Conservation (phyloP, 495 filamentous ascomycete species). For the Sphaerosporella brunnea region DNA sequence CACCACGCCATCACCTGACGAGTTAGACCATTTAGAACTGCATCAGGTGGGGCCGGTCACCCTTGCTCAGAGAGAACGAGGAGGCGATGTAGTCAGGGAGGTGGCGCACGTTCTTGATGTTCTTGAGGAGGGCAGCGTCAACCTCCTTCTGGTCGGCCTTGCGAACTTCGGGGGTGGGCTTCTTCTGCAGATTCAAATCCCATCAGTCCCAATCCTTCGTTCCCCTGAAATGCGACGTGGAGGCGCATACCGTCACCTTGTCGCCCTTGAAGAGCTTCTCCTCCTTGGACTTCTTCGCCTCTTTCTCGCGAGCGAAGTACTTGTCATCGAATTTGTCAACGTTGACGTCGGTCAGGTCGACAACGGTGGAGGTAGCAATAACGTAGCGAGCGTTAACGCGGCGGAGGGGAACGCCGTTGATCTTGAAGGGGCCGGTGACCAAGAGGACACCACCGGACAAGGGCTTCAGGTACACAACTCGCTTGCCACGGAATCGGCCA, state of each 20-base stretch:
- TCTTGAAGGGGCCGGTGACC: slow-evolving; percentile 98
- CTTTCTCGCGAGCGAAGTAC: slow-evolving; percentile 94
- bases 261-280: slow-evolving; percentile 99
- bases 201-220: not conserved
- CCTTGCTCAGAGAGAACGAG: slow-evolving; percentile 90
- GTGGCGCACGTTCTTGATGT: slow-evolving; percentile 87
- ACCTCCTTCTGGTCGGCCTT: slow-evolving; percentile 93
- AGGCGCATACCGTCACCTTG: slow-evolving; percentile 66
- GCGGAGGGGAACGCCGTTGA: slow-evolving; percentile 97
- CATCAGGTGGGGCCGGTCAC: slow-evolving; percentile 98
- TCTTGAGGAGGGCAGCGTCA: slow-evolving; percentile 77
- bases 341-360: slow-evolving; percentile 74
- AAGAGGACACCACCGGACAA: slow-evolving; percentile 93
- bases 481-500: slow-evolving; percentile 99
- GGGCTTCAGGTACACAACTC: slow-evolving; percentile 93
- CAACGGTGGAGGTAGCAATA: slow-evolving; percentile 82
- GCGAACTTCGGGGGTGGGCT: slow-evolving; percentile 71
- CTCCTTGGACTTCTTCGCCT: slow-evolving; percentile 70
- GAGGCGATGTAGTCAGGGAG: slow-evolving; percentile 77
- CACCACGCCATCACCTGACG: not conserved
- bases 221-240: not conserved
- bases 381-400: slow-evolving; percentile 98
- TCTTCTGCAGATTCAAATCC: slow-evolving; percentile 51
- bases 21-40: slow-evolving; percentile 65
- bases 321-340: slow-evolving; percentile 59